Evolutionary conservation across 768 basidiomycete species (phyloP).

Genomic region (Antrodiella citrinella): DNA sequence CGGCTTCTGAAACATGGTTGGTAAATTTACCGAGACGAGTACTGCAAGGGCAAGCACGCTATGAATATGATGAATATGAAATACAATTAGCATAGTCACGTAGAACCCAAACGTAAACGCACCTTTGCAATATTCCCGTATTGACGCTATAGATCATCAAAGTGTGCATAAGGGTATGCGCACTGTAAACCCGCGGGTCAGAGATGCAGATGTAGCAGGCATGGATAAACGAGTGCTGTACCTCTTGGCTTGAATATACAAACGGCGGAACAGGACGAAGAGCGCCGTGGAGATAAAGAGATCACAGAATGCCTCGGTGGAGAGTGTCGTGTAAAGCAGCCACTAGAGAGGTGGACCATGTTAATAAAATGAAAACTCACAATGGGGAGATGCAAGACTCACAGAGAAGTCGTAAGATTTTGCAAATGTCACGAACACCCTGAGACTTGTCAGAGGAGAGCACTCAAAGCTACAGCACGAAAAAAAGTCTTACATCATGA

Average conservation of each 20-base stretch:
- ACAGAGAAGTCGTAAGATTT: not conserved
- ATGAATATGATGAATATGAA: too few relatives aligned
- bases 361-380: too few relatives aligned
- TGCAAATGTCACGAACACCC: not conserved
- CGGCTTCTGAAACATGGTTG: too few relatives aligned
- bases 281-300: not conserved
- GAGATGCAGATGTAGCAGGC: too few relatives aligned
- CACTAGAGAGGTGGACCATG: not conserved
- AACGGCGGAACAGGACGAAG: not conserved
- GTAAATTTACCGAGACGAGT: too few relatives aligned
- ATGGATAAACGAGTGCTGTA: not conserved
- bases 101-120: not conserved
- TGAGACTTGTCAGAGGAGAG: too few relatives aligned
- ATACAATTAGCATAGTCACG: too few relatives aligned
- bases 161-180: conserved; percentile 2
- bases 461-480: too few relatives aligned
- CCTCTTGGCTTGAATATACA: not conserved
- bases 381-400: not conserved
- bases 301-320: not conserved
- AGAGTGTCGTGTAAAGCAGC: not conserved
- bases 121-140: conserved; percentile 5
- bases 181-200: not conserved
- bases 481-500: too few relatives aligned
- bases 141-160: conserved; percentile 2
- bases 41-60: too few relatives aligned